Evolutionary conservation across 163 green algal species (phyloP), one percentile per base, ranked within the genome.

Genomic region (Coccomyxa subellipsoidea): DNA sequence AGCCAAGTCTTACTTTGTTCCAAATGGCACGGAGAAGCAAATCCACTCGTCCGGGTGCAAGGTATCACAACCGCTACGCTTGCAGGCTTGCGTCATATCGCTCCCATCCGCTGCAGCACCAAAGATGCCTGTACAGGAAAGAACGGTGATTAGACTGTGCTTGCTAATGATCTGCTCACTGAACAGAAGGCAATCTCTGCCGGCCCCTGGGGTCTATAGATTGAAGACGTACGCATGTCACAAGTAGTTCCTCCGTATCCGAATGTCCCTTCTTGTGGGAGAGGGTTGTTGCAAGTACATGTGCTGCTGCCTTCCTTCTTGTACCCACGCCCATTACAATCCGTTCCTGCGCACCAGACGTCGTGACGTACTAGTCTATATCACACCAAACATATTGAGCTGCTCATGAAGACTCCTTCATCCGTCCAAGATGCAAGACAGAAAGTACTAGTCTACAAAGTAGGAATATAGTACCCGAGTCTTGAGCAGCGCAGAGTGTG

Each of bases 41-140:
- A 79, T 80, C 89, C 86, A 91, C 9, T 76, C 35, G 1, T 80
- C 76, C n/a, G 82, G 75, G 78, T 81, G 31, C 39, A 92, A 79
- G 1, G 39, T 38, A 78, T 87, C 79, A 77, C 89, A 92, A 1
- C 71, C 35, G 35, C 84, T 69, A 27, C 72, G 40, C 72, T 80
- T 35, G 76, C 89, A 92, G 15, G 53, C 37, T 0, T 80, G 35
- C 3, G 85, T 85, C 82, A 90, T 70, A 76, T 90, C 87, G 2
- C 40, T 73, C 27, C 85, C 84, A 29, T 87, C 76, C 0, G 54
- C 38, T 10, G 38, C 12, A 35, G 73, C 83, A 34, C 80, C 78
- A 59, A 78, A 90, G 7, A 90, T 82, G 36, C 73, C 79, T 86
- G 80, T 79, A 73, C 34, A 71, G n/a, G 69, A 77, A 80, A 7